Conservation (phyloP, 176 grass and related monocot species). For the Pontederia crassipes region DNA sequence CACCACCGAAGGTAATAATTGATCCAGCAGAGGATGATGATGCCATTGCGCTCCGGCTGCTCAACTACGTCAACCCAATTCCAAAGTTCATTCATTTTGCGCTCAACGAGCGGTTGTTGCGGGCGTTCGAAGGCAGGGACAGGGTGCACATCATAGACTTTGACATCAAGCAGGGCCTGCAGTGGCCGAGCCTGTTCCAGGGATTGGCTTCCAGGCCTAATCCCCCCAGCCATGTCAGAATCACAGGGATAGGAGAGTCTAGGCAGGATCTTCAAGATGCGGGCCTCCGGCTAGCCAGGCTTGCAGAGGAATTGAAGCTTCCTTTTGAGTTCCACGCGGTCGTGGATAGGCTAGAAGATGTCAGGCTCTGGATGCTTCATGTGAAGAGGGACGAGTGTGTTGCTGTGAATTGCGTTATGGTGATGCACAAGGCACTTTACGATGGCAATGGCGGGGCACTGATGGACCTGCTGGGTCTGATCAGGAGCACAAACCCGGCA, state of each 20-base stretch:
- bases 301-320: constrained; percentile 49
- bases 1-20: constrained; percentile 43
- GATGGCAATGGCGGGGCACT: constrained; percentile 40
- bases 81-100: constrained; percentile 84
- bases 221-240: constrained; percentile 54
- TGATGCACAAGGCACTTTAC: constrained; percentile 56
- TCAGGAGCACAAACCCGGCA: constrained; percentile 41
- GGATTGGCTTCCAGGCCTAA: constrained; percentile 42
- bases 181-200: constrained; percentile 77
- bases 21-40: constrained; percentile 41
- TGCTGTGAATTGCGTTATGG: constrained; percentile 57
- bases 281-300: constrained; percentile 37
- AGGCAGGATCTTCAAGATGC: constrained; percentile 64
- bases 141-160: constrained; percentile 91
- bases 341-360: constrained; percentile 75
- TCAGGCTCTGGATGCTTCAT: constrained; percentile 93
- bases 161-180: constrained; percentile 87
- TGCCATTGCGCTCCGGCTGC: constrained; percentile 44
- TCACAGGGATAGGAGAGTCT: constrained; percentile 76
- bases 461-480: constrained; percentile 48
- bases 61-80: constrained; percentile 62
- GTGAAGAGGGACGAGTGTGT: constrained; percentile 81
- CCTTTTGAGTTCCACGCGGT: constrained; percentile 80
- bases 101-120: constrained; percentile 53
- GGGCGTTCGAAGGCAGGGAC: constrained; percentile 71